Evolutionary conservation across 2,329 filamentous ascomycete genomes (phyloP).

Genomic region (Macrophomina phaseolina): DNA sequence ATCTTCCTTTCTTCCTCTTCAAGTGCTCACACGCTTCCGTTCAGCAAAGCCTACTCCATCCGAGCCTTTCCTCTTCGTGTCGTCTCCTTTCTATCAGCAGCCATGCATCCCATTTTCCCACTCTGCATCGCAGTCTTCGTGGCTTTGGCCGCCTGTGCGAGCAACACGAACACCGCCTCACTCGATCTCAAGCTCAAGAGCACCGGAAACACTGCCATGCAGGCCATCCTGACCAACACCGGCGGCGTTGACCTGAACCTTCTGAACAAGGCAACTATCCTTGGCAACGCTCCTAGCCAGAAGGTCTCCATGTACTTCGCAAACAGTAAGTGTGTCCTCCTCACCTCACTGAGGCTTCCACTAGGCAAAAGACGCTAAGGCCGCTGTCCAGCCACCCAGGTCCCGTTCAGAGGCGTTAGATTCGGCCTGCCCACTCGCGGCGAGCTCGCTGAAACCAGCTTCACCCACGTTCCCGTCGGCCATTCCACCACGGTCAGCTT

Average conservation of each 20-base stretch:
- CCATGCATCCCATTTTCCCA: slow-evolving; percentile 32
- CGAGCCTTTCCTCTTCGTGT: too few relatives aligned
- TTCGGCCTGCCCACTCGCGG: slow-evolving; percentile 52
- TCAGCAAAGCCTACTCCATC: too few relatives aligned
- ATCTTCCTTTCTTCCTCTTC: too few relatives aligned
- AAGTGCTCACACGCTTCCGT: too few relatives aligned
- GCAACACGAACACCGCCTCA: slow-evolving; percentile 44
- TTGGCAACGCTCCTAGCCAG: slow-evolving; percentile 59
- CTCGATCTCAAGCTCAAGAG: slow-evolving; percentile 51
- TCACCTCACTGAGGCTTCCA: background rate
- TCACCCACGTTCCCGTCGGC: slow-evolving; percentile 54
- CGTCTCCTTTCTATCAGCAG: background rate
- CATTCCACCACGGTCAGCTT: slow-evolving; percentile 60
- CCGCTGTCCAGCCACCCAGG: slow-evolving; percentile 42
- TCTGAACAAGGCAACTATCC: slow-evolving; percentile 60
- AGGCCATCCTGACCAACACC: slow-evolving; percentile 60
- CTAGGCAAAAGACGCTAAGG: background rate
- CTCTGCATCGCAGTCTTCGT: slow-evolving; percentile 30
- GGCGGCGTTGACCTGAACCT: slow-evolving; percentile 57
- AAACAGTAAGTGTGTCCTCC: slow-evolving; percentile 45
- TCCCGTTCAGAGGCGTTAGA: slow-evolving; percentile 61
- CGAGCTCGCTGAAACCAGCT: slow-evolving; percentile 55
- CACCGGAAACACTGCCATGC: slow-evolving; percentile 58
- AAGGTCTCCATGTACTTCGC: slow-evolving; percentile 57
- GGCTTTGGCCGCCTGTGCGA: slow-evolving; percentile 32